Percentiles rank a stretch among this genome's conserved stretches.
Conservation (phyloP, 495 filamentous ascomycete genomes). For the Neurospora tetraspora region DNA sequence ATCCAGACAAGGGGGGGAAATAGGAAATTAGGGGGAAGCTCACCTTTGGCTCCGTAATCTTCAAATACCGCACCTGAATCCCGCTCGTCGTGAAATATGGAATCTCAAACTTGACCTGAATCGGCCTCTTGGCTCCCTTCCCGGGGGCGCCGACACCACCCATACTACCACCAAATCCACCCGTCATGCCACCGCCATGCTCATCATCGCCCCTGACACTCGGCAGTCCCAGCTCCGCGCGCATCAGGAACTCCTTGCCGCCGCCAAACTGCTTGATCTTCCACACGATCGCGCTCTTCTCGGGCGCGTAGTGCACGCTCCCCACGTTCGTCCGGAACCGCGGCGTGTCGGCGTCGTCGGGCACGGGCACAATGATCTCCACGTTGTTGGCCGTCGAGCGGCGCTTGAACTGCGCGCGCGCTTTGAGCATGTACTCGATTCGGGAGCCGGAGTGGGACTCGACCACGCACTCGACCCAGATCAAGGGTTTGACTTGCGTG, state of each 20-base stretch:
- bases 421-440: conserved; percentile 99
- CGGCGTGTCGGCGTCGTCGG: conserved; percentile 93
- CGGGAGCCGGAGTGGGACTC: conserved; percentile 88
- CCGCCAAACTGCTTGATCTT: conserved; percentile 99
- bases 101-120: conserved; percentile 99
- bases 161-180: conserved; percentile 94
- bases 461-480: conserved; percentile 98
- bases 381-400: conserved; percentile 98
- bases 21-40: conserved; percentile 15
- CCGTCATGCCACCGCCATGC: conserved; percentile 90
- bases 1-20: not conserved
- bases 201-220: conserved; percentile 96
- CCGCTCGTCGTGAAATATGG: conserved; percentile 98
- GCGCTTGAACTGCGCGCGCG: conserved; percentile 96
- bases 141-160: conserved; percentile 57
- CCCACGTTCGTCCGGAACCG: conserved; percentile 97
- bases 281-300: conserved; percentile 97
- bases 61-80: conserved; percentile 96
- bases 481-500: conserved; percentile 95
- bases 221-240: conserved; percentile 90
- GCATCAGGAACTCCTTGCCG: conserved; percentile 97
- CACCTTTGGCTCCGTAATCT: conserved; percentile 99
- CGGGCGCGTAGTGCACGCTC: conserved; percentile 95
- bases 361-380: conserved; percentile 93
- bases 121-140: conserved; percentile 85